Evolutionary conservation across 371 early-diverging fungal genomes (phyloP), one percentile per base, ranked within the genome.

Genomic region (Rhizopus microsporus): DNA sequence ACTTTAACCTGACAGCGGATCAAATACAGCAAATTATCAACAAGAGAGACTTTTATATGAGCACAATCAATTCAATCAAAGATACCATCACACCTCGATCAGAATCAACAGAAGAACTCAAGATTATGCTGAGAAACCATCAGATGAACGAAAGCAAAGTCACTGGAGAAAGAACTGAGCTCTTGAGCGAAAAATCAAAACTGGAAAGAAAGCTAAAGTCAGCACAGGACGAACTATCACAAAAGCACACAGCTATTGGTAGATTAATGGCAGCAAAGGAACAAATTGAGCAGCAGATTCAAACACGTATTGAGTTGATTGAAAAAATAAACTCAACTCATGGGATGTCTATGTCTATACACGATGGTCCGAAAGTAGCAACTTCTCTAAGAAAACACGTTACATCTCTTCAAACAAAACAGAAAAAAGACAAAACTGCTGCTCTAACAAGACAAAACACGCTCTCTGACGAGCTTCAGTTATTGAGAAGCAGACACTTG

Each of bases 41-140:
- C 71, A 83, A 57, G 68, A 62, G 51, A 59, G 71, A 51, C 37
- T 82, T 33, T 12, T 81, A 4, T 54, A 60, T 37, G 63, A 61
- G 38, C 67, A 71, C 56, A 63, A 30, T 87, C 6, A 57, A 67
- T 1, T 84, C 85, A 17, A 43, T 88, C 16, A 66, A 72, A 23
- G 74, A 72, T 15, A 66, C 60, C 1, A 67, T 90, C 45, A 75
- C 69, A 0, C 65, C 73, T 23, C 69, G 71, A 4, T 23, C 60
- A 31, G 88, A 88, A 47, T 69, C 84, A 0, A 86, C 88, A 35
- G 75, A 78, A 16, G 75, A 84, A n/a, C 57, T 88, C 30, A 55
- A 76, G 29, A 48, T 60, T 23, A 62, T 88, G 71, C 53, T 88
- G 8, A 29, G 35, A 3, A 38, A 62, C 1, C 65, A 67, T 44